Percentiles rank a stretch among this genome's conserved stretches.
These are phyloP conservation scores for Bertia moriformis DNA, from an alignment of 2,329 filamentous ascomycete genomes.

Conservation along the genomic window DNA sequence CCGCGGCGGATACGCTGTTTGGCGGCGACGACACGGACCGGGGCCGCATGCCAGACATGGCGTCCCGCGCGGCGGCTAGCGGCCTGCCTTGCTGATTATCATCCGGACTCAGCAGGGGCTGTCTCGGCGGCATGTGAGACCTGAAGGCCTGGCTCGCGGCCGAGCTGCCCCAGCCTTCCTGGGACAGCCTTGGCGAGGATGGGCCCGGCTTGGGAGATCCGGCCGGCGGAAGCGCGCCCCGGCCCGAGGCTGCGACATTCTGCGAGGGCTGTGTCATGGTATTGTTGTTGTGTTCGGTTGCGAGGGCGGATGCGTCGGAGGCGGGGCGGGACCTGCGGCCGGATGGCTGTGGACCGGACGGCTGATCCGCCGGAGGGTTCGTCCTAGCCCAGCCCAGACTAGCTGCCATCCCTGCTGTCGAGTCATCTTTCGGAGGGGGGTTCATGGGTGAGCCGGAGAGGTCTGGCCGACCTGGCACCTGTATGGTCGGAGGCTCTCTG, in stretches of 20 bases:
- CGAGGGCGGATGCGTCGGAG: too few relatives aligned
- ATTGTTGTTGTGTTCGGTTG: too few relatives aligned
- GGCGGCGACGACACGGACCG: slow-evolving; percentile 52
- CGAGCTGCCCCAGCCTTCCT: slow-evolving; percentile 39
- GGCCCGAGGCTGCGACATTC: background rate
- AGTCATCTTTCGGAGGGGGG: background rate
- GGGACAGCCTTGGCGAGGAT: background rate
- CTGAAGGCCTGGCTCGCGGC: slow-evolving; percentile 56
- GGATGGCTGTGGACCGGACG: too few relatives aligned
- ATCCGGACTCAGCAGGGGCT: too few relatives aligned
- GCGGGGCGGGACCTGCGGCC: too few relatives aligned
- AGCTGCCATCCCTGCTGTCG: background rate
- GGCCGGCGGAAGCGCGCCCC: background rate
- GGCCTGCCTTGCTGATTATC: too few relatives aligned
- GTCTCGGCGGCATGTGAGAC: too few relatives aligned
- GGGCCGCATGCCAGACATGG: slow-evolving; percentile 47
- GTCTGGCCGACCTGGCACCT: too few relatives aligned
- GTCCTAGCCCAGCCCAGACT: background rate
- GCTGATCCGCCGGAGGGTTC: too few relatives aligned
- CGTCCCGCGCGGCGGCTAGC: slow-evolving; percentile 61
- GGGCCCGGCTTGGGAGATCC: background rate
- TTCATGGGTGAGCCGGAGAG: background rate
- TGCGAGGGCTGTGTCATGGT: background rate
- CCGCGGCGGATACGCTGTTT: too few relatives aligned
- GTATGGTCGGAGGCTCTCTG: too few relatives aligned